These are phyloP conservation scores for Yarrowia sp. DNA, from an alignment of 805 yeast species.

Conservation along the genomic window DNA sequence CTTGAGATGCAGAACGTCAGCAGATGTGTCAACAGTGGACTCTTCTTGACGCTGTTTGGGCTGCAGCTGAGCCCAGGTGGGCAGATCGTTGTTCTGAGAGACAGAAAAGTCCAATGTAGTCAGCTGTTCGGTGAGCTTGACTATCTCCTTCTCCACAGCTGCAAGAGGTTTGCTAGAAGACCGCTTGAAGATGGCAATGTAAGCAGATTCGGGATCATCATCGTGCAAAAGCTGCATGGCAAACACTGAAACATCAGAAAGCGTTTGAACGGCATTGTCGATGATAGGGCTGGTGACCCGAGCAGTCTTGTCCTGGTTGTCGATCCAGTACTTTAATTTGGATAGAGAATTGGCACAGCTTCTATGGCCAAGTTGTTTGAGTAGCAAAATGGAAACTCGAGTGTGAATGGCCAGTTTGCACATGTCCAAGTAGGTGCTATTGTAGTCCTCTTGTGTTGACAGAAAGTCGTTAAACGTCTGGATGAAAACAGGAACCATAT, in stretches of 20 bases:
- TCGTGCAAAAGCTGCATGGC: background rate
- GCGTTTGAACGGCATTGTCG: background rate
- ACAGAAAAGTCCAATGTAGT: background rate
- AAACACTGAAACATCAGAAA: background rate
- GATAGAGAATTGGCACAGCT: conserved; percentile 3
- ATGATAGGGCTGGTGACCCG: background rate
- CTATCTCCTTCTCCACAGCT: background rate
- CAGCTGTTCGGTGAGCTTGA: background rate
- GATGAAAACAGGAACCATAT: background rate
- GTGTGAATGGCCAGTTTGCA: background rate
- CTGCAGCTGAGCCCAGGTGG: conserved; percentile 15
- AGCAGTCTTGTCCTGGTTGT: background rate
- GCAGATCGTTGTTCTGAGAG: background rate
- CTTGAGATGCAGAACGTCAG: conserved; percentile 2
- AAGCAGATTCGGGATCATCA: background rate
- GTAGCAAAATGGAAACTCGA: background rate
- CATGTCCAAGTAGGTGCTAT: background rate
- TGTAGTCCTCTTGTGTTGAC: background rate
- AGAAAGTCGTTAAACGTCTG: conserved; percentile 3
- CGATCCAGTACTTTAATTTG: conserved; percentile 2
- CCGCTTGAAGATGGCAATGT: background rate
- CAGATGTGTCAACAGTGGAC: background rate
- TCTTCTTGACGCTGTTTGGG: background rate
- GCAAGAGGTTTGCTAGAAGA: conserved; percentile 1
- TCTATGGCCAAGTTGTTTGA: background rate